A percentile compares a stretch with the other conserved stretches of the same genome.
phyloP scores from a whole-genome alignment of 768 basidiomycete genomes.

The Boletus sp. region DNA sequence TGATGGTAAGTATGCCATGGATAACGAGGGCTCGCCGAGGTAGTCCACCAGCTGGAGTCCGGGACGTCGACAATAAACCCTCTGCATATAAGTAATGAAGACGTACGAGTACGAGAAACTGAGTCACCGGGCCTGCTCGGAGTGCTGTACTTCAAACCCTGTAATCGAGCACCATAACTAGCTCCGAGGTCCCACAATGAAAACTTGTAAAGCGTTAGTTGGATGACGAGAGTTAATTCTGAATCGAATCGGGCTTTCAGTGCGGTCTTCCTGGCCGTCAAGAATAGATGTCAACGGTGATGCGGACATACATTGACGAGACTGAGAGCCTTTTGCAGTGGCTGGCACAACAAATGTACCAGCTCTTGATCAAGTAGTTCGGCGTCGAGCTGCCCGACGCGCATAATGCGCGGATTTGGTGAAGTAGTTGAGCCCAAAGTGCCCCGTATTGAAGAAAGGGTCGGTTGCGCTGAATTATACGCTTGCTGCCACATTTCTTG shows the following conservation, averaged over 20 bases:
- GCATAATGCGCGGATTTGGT: constrained; percentile 52
- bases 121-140: constrained; percentile 2
- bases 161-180: constrained; percentile 81
- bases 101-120: constrained; percentile 24
- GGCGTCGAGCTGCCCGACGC: constrained; percentile 91
- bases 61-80: neutral
- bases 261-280: constrained; percentile 44
- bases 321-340: constrained; percentile 70
- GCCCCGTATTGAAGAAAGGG: constrained; percentile 46
- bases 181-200: constrained; percentile 80
- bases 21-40: constrained; percentile 58
- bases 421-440: constrained; percentile 33
- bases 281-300: neutral
- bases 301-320: constrained; percentile 57
- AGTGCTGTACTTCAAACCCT: constrained; percentile 65
- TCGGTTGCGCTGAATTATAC: constrained; percentile 61
- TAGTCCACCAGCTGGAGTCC: constrained; percentile 57
- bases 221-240: constrained; percentile 69
- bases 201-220: constrained; percentile 73
- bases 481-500: constrained; percentile 53
- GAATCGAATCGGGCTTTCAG: constrained; percentile 66
- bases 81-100: neutral
- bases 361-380: constrained; percentile 89
- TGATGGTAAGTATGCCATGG: constrained; percentile 70
- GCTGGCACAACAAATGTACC: constrained; percentile 75